These are phyloP conservation scores for Vigna trinervia DNA, from an alignment of 306 rosid genomes.

Conservation along the genomic window DNA sequence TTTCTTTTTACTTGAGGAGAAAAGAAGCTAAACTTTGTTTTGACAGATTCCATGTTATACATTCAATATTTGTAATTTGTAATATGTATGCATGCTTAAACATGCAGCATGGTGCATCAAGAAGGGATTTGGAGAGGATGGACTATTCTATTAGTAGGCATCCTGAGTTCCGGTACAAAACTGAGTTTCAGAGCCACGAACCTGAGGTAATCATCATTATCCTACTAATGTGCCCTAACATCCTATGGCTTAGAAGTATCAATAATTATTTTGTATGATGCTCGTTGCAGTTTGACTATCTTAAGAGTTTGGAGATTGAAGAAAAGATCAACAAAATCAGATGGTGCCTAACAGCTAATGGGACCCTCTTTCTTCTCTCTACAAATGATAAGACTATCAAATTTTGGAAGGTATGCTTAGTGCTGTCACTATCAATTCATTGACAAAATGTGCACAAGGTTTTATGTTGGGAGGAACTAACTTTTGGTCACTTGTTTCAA, in stretches of 20 bases:
- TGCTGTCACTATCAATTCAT: conserved; percentile 14
- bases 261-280: conserved; percentile 25
- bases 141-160: conserved; percentile 85
- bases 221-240: conserved; percentile 1
- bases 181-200: conserved; percentile 99
- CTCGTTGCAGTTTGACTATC: conserved; percentile 91
- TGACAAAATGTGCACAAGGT: conserved; percentile 26
- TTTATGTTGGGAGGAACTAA: conserved; percentile 24
- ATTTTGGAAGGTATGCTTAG: conserved; percentile 85
- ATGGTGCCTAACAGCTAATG: conserved; percentile 98
- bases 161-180: conserved; percentile 98
- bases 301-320: conserved; percentile 99
- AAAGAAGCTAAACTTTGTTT: conserved; percentile 1
- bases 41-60: conserved; percentile 22
- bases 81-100: conserved; percentile 47
- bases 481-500: conserved; percentile 36
- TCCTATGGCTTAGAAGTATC: conserved; percentile 31
- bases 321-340: conserved; percentile 99
- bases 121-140: conserved; percentile 87
- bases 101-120: conserved; percentile 79
- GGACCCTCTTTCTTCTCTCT: conserved; percentile 91
- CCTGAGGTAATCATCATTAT: conserved; percentile 70
- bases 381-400: conserved; percentile 97
- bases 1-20: not conserved
- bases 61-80: conserved; percentile 28